Conservation (phyloP, 1,139 yeast species). For the Wickerhamomyces sp. region DNA sequence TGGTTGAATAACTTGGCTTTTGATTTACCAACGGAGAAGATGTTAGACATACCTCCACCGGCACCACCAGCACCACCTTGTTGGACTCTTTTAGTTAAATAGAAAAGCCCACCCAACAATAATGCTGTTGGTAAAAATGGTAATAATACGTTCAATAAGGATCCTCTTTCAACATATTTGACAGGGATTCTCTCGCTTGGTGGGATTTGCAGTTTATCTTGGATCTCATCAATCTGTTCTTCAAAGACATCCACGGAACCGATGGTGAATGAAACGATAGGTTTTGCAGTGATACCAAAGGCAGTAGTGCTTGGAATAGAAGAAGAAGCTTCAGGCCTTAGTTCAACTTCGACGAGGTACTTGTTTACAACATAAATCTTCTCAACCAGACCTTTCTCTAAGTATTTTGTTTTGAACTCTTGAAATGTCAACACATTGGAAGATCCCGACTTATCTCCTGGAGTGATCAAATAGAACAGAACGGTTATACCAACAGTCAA, state of each 20-base stretch:
- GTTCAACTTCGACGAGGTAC: conserved; percentile 72
- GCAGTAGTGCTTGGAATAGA: neutral
- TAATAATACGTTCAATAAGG: conserved; percentile 54
- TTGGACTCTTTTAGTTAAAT: conserved; percentile 50
- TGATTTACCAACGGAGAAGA: conserved; percentile 71
- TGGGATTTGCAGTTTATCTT: conserved; percentile 61
- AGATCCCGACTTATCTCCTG: conserved; percentile 28
- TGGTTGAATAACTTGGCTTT: conserved; percentile 90
- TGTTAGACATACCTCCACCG: conserved; percentile 45
- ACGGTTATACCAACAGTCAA: conserved; percentile 35
- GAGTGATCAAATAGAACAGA: conserved; percentile 29
- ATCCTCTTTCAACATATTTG: conserved; percentile 68
- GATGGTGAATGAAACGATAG: conserved; percentile 59
- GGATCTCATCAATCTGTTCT: conserved; percentile 71
- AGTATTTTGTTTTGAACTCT: conserved; percentile 78
- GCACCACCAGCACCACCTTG: conserved; percentile 51
- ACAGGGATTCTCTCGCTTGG: conserved; percentile 74
- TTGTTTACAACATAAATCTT: conserved; percentile 74
- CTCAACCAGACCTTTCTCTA: conserved; percentile 81
- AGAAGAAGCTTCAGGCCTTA: conserved; percentile 49
- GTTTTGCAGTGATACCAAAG: conserved; percentile 21
- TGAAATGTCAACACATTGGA: conserved; percentile 71
- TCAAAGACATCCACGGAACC: conserved; percentile 95
- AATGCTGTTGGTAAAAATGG: conserved; percentile 83
- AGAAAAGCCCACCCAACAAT: conserved; percentile 82